Percentiles rank a stretch among this genome's conserved stretches.
phyloP scores from a whole-genome alignment of 306 rosid genomes.

The Medicago ruthenica region DNA sequence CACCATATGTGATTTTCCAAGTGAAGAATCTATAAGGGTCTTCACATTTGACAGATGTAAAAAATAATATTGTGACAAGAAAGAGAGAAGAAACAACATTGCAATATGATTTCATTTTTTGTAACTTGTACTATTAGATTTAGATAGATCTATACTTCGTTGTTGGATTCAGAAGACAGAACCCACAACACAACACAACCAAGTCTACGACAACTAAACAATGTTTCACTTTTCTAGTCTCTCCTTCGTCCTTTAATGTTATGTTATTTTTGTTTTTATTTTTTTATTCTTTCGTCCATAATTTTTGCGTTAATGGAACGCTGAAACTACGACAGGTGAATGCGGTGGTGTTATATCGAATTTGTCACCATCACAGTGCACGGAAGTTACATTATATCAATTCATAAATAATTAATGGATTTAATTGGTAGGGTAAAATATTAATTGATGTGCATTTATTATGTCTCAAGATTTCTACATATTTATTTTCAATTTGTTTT shows the following conservation, averaged over 20 bases:
- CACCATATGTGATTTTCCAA: slow-evolving; percentile 92
- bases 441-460: no score
- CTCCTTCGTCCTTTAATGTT: slow-evolving; percentile 7
- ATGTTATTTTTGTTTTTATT: background rate
- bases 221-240: slow-evolving; percentile 29
- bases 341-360: background rate
- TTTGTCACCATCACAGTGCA: background rate
- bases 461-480: no score
- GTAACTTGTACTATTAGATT: background rate
- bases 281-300: background rate
- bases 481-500: no score
- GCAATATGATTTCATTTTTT: slow-evolving; percentile 38
- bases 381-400: background rate
- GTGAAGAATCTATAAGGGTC: slow-evolving; percentile 82
- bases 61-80: slow-evolving; percentile 31
- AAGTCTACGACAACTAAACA: slow-evolving; percentile 12
- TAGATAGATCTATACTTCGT: background rate
- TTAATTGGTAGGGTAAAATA: background rate
- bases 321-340: slow-evolving; percentile 15
- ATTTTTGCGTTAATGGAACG: background rate
- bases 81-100: slow-evolving; percentile 37
- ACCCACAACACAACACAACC: background rate
- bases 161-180: slow-evolving; percentile 20
- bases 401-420: background rate
- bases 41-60: slow-evolving; percentile 61